phyloP scores from a whole-genome alignment of 352 stramenopile genomes.

The Phytopythium cucurbitacearum region DNA sequence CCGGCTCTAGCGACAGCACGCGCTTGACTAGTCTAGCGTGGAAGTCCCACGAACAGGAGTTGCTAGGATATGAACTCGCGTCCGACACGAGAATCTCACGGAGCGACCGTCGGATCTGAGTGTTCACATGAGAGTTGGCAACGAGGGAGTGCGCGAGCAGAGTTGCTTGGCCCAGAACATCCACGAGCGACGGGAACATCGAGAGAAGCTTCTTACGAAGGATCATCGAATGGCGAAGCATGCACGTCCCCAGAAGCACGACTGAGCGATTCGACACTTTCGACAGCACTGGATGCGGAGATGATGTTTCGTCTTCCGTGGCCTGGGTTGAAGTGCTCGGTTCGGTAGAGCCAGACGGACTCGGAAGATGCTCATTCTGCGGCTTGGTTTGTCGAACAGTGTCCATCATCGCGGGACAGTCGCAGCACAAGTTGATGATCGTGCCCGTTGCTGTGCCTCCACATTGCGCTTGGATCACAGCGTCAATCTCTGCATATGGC shows the following conservation, averaged over 20 bases:
- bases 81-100: slow-evolving; percentile 4
- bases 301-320: not conserved
- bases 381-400: not conserved
- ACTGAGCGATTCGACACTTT: not conserved
- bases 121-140: slow-evolving; percentile 7
- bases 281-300: not conserved
- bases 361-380: not conserved
- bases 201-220: slow-evolving; percentile 23
- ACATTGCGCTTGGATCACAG: slow-evolving; percentile 4
- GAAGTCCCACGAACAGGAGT: slow-evolving; percentile 9
- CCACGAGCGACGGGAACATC: slow-evolving; percentile 9
- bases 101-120: slow-evolving; percentile 7
- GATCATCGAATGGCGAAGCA: slow-evolving; percentile 22
- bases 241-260: slow-evolving; percentile 20
- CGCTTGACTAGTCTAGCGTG: slow-evolving; percentile 16
- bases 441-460: slow-evolving; percentile 1
- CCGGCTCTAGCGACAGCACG: slow-evolving; percentile 18
- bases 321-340: not conserved
- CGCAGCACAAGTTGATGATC: slow-evolving; percentile 15
- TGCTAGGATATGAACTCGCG: not conserved
- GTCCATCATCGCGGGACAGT: slow-evolving; percentile 5
- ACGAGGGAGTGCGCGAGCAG: slow-evolving; percentile 15
- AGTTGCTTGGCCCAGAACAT: slow-evolving; percentile 11
- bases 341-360: not conserved
- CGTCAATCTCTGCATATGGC: slow-evolving; percentile 6